Conservation (phyloP, 805 yeast species). For the Schizosaccharomyces cryophilus region DNA sequence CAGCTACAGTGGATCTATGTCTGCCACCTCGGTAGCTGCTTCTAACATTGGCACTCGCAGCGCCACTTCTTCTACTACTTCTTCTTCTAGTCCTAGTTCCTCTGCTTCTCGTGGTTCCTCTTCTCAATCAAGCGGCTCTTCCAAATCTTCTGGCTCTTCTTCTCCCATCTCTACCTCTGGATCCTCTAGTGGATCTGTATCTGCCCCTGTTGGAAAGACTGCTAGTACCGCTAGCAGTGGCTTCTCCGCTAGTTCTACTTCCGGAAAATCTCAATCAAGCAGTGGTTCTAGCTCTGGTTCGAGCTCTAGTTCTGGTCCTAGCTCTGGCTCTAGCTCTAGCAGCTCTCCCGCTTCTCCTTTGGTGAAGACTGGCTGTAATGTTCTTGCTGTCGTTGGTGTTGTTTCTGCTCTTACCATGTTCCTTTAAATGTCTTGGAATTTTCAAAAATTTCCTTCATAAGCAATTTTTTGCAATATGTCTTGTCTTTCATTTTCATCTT, state of each 20-base stretch:
- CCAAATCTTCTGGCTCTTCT: background rate
- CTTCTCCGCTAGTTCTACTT: background rate
- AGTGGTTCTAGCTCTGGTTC: background rate
- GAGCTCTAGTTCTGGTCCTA: background rate
- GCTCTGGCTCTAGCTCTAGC: background rate
- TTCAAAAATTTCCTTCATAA: too few relatives aligned
- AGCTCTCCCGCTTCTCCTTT: background rate
- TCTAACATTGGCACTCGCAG: background rate
- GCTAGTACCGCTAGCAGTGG: background rate
- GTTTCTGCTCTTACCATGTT: background rate
- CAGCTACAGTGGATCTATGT: background rate
- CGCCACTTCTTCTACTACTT: background rate
- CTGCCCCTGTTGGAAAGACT: background rate
- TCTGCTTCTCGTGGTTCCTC: background rate
- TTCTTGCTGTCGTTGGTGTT: background rate
- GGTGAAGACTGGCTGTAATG: background rate
- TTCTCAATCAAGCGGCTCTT: background rate
- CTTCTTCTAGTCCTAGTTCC: background rate
- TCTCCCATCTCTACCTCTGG: background rate
- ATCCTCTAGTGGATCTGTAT: background rate
- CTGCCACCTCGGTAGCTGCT: conserved; percentile 1
- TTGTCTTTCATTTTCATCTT: too few relatives aligned
- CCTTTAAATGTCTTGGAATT: background rate
- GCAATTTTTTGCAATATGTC: too few relatives aligned
- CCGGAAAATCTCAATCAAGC: background rate